Evolutionary conservation across 73 alveolate species (phyloP), one percentile per base, ranked within the genome.

Genomic region (Symbiodinium natans): DNA sequence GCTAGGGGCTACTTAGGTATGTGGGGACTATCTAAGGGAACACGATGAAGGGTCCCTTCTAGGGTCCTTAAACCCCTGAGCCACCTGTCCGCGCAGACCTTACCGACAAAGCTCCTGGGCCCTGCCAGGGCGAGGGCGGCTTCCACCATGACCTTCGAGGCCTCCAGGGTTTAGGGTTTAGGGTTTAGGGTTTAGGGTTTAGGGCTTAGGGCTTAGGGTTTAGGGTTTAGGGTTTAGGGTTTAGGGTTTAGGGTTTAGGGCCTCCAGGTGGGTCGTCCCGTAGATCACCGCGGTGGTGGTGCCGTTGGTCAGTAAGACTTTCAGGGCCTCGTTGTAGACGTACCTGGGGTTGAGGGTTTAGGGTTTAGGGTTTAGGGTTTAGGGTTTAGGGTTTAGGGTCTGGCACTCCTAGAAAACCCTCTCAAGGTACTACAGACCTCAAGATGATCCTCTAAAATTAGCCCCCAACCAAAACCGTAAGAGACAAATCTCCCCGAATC

Each of bases 61-160:
- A n/a, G n/a, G n/a, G n/a, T n/a, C n/a, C n/a, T n/a, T n/a, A n/a
- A n/a, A n/a, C 34, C 1, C 36, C 77, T 27, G 11, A 27, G 34
- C 77, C 77, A 82, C 74, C 99, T 97, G 54, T 97, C 99, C 82
- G 75, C 93, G 73, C 93, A 87, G 19, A 97, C 93, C 73, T 97
- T 97, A 41, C 99, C 99, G 42, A 97, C 92, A 42, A 87, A 89
- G 6, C 99, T 95, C 27, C 99, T n/a, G 17, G 83, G 99, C 8
- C 98, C 99, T 23, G 6, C 29, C 27, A 27, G 42, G 15, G 10
- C 54, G 11, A 85, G 39, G 10, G 92, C 95, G 11, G 38, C 54
- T 8, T 56, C 99, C 1, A 94, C 93, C 89, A 94, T 4, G 34
- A 19, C 87, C 80, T 71, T 63, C 39, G 88, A 90, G n/a, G 85